Percentiles rank a stretch among this genome's conserved stretches.
Conservation (phyloP, 257 asterid species). For the Salvia miltiorrhiza region DNA sequence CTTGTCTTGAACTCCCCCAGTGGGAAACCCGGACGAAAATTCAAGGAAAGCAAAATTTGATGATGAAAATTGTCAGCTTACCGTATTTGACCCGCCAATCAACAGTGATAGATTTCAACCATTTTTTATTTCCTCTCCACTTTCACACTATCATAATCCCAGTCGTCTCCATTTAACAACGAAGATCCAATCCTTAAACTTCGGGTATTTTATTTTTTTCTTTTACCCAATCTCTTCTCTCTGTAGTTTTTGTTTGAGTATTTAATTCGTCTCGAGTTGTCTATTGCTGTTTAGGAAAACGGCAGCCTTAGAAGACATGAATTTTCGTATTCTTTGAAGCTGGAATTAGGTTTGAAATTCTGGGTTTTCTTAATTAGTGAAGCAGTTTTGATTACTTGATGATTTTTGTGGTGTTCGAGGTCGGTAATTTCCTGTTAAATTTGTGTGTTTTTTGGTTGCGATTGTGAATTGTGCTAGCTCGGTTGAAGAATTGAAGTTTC, state of each 20-base stretch:
- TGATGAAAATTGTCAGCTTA: conserved; percentile 6
- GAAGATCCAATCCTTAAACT: conserved; percentile 25
- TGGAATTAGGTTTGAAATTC: background rate
- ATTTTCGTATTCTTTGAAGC: background rate
- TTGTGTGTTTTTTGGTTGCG: background rate
- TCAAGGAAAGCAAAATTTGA: background rate
- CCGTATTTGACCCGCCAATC: conserved; percentile 32
- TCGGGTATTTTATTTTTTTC: background rate
- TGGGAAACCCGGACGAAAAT: conserved; percentile 3
- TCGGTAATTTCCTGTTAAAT: conserved; percentile 3
- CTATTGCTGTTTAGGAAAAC: background rate
- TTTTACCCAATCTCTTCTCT: background rate
- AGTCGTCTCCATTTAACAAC: conserved; percentile 21
- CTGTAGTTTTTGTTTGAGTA: background rate
- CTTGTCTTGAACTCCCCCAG: background rate
- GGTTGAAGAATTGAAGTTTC: background rate
- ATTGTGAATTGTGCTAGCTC: conserved; percentile 12
- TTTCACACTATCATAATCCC: conserved; percentile 9
- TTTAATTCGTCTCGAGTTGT: background rate
- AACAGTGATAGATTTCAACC: conserved; percentile 7
- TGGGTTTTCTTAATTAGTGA: conserved; percentile 13
- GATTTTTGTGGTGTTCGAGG: background rate
- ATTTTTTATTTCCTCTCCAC: background rate
- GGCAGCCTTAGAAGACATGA: conserved; percentile 5
- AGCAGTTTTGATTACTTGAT: conserved; percentile 1